Base-by-base conservation (phyloP, 2,329 filamentous ascomycete genomes). In the Penicillium sp. region DNA sequence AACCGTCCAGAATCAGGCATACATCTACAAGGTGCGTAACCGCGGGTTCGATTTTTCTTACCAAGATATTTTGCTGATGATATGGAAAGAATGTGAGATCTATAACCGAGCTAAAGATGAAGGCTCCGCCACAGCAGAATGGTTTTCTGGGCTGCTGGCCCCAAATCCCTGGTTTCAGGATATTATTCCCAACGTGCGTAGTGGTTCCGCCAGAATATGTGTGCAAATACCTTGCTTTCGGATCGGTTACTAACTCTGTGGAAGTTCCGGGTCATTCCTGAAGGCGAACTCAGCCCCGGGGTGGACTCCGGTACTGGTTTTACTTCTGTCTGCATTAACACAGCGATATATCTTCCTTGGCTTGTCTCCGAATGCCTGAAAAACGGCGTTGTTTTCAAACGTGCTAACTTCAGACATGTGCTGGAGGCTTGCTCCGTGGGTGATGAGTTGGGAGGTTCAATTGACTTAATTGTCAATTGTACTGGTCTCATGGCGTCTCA, bases 311-410 rank as follows among this genome's bases (percentile, higher is more conserved):
- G 87, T 28, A 89, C 85, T 49, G 81, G 83, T 58, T 96, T 94
- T 75, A 91, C 86, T 5, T 92, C 90, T 0, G 87, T 96, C 45
- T 96, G 92, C 78, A 92, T 96, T 73, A 96, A 97, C 78, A 90
- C 90, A 0, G 86, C 90, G 45, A 78, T 96, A 59, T 97, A 96
- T 76, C 86, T 97, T 2, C 87, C 91, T 5, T 97, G 90, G 86
- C 87, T 97, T 0, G 80, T 90, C 0, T 89, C 90, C 0, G 88
- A 95, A 78, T 96, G 91, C 73, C 82, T 90, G 25, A 86, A 85
- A 67, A 85, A 87, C 59, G 90, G 91, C 31, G 89, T 90, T 5
- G 79, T 86, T 1, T 79, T 94, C 69, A 84, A 84, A 68, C 85
- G 90, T 15, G 85, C 78, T 3, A 73, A 83, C 1, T 76, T 92